phyloP scores from a whole-genome alignment of 805 yeast species.

The Yamadazyma nakazawae region DNA sequence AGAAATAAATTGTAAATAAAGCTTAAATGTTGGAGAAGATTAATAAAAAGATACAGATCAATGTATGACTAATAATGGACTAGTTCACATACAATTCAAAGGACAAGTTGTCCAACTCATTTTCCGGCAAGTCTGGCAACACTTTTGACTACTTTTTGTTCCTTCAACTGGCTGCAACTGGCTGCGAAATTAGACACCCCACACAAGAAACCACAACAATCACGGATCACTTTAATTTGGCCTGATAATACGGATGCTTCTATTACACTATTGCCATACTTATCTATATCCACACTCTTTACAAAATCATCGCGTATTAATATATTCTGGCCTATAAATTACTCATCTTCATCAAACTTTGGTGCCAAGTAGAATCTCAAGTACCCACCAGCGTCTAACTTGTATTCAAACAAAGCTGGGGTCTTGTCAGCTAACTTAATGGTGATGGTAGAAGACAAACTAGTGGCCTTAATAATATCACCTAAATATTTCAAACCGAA shows the following conservation, averaged over 20 bases:
- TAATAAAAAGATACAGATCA: too few relatives aligned
- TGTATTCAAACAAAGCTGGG: constrained; percentile 92
- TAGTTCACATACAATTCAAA: not conserved
- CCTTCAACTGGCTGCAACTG: not conserved
- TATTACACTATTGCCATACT: too few relatives aligned
- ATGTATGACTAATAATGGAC: too few relatives aligned
- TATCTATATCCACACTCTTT: too few relatives aligned
- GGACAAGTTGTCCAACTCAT: too few relatives aligned
- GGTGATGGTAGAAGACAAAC: constrained; percentile 72
- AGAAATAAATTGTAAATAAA: not conserved
- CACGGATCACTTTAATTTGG: not conserved
- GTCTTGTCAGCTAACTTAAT: constrained; percentile 85
- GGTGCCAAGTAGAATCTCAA: constrained; percentile 96
- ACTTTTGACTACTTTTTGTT: not conserved
- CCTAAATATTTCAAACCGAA: constrained; percentile 89
- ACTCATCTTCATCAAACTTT: constrained; percentile 88
- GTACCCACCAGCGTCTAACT: constrained; percentile 81
- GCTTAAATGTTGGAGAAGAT: not conserved
- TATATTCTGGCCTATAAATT: not conserved
- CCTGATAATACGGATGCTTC: too few relatives aligned
- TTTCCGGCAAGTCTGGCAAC: not conserved
- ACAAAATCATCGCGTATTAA: not conserved
- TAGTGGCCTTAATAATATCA: constrained; percentile 89
- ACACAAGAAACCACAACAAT: not conserved
- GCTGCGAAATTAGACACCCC: not conserved